Evolutionary conservation across 2,329 filamentous ascomycete genomes (phyloP).

Genomic region (Chaetomium sp.): DNA sequence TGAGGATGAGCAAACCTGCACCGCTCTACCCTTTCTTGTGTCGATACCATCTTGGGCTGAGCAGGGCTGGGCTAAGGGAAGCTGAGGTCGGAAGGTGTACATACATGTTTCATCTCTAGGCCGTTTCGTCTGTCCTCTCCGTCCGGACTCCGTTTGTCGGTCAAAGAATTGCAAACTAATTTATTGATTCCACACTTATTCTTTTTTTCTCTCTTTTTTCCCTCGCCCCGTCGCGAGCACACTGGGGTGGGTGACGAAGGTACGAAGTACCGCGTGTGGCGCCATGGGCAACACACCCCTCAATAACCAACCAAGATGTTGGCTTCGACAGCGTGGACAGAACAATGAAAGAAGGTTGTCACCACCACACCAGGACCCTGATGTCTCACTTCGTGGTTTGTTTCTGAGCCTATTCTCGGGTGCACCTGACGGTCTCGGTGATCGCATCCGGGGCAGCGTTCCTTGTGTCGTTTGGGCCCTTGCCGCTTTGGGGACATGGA

Average conservation of each 20-base stretch:
- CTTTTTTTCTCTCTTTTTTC: background rate
- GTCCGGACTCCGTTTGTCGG: background rate
- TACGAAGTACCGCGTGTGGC: background rate
- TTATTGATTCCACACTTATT: background rate
- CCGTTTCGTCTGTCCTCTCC: conserved; percentile 1
- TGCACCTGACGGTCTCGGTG: conserved; percentile 6
- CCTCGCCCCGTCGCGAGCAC: too few relatives aligned
- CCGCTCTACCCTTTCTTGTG: conserved; percentile 4
- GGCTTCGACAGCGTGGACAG: conserved; percentile 1
- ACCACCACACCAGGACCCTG: conserved; percentile 8
- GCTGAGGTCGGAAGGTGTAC: background rate
- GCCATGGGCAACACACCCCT: background rate
- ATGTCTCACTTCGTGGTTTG: conserved; percentile 14
- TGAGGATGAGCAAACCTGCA: conserved; percentile 3
- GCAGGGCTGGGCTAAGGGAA: background rate
- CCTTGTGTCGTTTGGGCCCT: background rate
- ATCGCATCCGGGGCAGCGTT: conserved; percentile 6
- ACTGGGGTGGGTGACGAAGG: too few relatives aligned
- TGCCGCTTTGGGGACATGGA: conserved; percentile 1
- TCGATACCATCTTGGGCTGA: background rate
- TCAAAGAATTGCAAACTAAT: background rate
- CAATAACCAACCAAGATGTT: conserved; percentile 5
- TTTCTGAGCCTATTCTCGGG: background rate
- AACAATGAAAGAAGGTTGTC: conserved; percentile 1
- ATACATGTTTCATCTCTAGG: background rate